These are phyloP conservation scores for Hypoxylon fuscum DNA, from an alignment of 495 filamentous ascomycete species.

Conservation along the genomic window DNA sequence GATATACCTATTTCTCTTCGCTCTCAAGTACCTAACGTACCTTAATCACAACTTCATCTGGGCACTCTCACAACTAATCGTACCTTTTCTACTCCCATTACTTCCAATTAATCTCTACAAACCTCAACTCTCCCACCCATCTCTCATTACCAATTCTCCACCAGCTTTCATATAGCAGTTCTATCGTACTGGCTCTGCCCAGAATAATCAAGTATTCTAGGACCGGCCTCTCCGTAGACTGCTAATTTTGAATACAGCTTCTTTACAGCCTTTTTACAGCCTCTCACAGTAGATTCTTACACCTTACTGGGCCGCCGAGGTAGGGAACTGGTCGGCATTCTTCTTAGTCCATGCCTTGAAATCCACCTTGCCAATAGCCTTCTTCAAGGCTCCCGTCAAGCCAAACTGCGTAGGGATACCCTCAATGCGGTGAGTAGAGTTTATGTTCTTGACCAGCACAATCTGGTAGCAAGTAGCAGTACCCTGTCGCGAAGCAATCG, in stretches of 20 bases:
- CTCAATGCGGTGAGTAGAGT: slow-evolving; percentile 92
- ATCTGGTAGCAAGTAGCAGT: slow-evolving; percentile 96
- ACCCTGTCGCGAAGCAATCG: slow-evolving; percentile 93
- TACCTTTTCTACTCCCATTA: slow-evolving; percentile 14
- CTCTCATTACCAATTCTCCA: neutral
- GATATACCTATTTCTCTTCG: too few relatives aligned
- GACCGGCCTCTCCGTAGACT: neutral
- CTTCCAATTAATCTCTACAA: slow-evolving; percentile 4
- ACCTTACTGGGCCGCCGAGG: slow-evolving; percentile 46
- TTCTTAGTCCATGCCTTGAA: slow-evolving; percentile 55
- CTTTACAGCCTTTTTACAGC: too few relatives aligned
- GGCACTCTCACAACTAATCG: slow-evolving; percentile 1
- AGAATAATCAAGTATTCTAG: neutral
- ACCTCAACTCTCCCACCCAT: neutral
- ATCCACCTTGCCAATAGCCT: slow-evolving; percentile 50
- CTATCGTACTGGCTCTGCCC: neutral
- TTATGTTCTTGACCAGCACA: slow-evolving; percentile 95
- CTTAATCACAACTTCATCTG: too few relatives aligned
- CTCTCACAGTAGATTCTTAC: neutral
- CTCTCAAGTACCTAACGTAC: too few relatives aligned
- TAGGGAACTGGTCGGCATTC: slow-evolving; percentile 55
- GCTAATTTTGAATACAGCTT: neutral
- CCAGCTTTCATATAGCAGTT: neutral
- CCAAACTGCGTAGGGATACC: slow-evolving; percentile 80
- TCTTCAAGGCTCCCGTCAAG: slow-evolving; percentile 74